Conservation (phyloP, 345 rosid species). For the Mangifera indica region DNA sequence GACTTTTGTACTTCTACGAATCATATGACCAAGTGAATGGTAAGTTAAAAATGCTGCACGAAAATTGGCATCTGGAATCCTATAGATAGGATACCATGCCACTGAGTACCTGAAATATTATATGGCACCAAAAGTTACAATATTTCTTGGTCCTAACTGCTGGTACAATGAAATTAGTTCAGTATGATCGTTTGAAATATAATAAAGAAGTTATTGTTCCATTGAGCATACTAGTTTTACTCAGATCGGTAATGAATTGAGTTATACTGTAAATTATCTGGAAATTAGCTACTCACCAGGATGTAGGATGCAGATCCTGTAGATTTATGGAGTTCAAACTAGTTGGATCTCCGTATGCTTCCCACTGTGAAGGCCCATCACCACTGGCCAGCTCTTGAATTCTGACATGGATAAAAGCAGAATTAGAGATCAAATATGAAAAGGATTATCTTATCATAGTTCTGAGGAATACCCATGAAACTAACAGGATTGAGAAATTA, state of each 20-base stretch:
- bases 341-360: slow-evolving; percentile 46
- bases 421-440: not conserved
- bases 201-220: not conserved
- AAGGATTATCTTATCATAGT: not conserved
- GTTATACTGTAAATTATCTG: not conserved
- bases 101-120: slow-evolving; percentile 53
- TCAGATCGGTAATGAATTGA: too few species aligned
- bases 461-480: slow-evolving; percentile 4
- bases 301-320: slow-evolving; percentile 47
- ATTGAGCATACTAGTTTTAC: not conserved
- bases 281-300: slow-evolving; percentile 44
- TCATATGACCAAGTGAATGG: slow-evolving; percentile 54
- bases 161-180: not conserved
- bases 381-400: slow-evolving; percentile 45
- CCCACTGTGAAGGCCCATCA: slow-evolving; percentile 27
- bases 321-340: slow-evolving; percentile 35
- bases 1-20: slow-evolving; percentile 26
- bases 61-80: slow-evolving; percentile 60
- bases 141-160: not conserved
- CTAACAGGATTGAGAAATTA: not conserved
- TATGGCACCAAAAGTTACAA: not conserved
- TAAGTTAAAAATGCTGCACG: slow-evolving; percentile 63
- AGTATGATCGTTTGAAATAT: not conserved
- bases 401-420: slow-evolving; percentile 29
- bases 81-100: slow-evolving; percentile 67